A percentile compares a stretch with the other conserved stretches of the same genome.
Conservation (phyloP, 108 stramenopile genomes). For the Hondaea fermentalgiana region DNA sequence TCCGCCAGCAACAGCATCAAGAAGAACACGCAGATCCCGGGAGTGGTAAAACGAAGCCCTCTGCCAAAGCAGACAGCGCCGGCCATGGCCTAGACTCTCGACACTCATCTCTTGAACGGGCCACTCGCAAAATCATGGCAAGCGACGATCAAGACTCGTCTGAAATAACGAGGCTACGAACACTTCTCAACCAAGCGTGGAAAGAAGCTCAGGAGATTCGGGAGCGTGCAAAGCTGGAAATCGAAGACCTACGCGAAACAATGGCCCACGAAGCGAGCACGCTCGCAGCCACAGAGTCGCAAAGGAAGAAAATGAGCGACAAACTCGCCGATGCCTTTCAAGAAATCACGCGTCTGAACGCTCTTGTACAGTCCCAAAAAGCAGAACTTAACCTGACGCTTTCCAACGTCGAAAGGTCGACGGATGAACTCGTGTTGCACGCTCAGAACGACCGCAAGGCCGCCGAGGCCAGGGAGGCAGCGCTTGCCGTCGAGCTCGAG, state of each 20-base stretch:
- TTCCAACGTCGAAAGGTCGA: neutral
- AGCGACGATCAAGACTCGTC: neutral
- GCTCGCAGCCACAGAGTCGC: neutral
- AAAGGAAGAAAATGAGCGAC: neutral
- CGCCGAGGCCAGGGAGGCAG: neutral
- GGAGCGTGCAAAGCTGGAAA: neutral
- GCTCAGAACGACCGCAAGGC: neutral
- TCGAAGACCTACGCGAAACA: neutral
- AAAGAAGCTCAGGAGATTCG: neutral
- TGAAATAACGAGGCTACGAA: neutral
- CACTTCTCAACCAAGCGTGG: neutral
- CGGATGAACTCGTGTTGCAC: neutral
- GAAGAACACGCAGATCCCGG: neutral
- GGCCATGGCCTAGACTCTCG: neutral
- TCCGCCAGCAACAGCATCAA: neutral
- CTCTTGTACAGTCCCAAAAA: neutral
- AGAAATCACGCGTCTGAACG: neutral
- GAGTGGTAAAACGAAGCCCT: neutral
- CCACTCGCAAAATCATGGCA: neutral
- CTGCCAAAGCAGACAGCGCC: neutral
- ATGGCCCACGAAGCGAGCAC: neutral
- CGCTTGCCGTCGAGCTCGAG: neutral
- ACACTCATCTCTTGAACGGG: neutral
- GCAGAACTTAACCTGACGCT: neutral
- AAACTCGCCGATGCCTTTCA: neutral